A percentile compares a stretch with the other conserved stretches of the same genome.
phyloP scores from a whole-genome alignment of 441 rosid species.

The Pelargonium fulgidum region DNA sequence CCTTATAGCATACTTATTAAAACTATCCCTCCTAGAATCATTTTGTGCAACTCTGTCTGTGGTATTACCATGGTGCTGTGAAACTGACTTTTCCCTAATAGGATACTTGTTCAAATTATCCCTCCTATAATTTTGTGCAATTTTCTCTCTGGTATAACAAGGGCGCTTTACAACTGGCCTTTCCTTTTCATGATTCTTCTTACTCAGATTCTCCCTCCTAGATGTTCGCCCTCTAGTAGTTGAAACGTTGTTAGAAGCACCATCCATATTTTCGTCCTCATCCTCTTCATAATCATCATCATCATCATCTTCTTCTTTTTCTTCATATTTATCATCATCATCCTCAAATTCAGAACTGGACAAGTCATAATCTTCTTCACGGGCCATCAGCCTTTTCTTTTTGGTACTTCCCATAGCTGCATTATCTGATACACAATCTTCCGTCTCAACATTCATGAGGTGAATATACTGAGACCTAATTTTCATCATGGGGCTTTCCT shows the following conservation, averaged over 20 bases:
- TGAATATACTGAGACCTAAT: conserved; percentile 61
- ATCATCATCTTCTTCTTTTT: conserved; percentile 20
- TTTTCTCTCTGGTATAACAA: background rate
- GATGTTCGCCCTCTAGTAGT: conserved; percentile 24
- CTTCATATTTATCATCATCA: conserved; percentile 33
- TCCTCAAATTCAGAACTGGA: conserved; percentile 36
- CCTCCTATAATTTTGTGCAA: background rate
- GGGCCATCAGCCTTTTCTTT: conserved; percentile 29
- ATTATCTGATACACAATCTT: conserved; percentile 32
- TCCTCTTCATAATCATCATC: conserved; percentile 23
- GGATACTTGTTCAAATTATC: background rate
- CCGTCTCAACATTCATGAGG: conserved; percentile 55
- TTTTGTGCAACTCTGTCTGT: conserved; percentile 7
- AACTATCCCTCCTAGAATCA: conserved; percentile 20
- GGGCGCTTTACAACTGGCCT: conserved; percentile 8
- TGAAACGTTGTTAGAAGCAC: conserved; percentile 26
- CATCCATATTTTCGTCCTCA: conserved; percentile 18
- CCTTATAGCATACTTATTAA: conserved; percentile 20
- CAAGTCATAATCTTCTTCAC: conserved; percentile 17
- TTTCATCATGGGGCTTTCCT: conserved; percentile 46
- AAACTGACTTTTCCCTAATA: background rate
- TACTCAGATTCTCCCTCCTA: conserved; percentile 19
- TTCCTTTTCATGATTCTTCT: conserved; percentile 22
- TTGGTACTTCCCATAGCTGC: conserved; percentile 35
- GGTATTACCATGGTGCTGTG: conserved; percentile 12